Evolutionary conservation across 768 basidiomycete genomes (phyloP), one percentile per base, ranked within the genome.

Genomic region (Boletus rex-veris): DNA sequence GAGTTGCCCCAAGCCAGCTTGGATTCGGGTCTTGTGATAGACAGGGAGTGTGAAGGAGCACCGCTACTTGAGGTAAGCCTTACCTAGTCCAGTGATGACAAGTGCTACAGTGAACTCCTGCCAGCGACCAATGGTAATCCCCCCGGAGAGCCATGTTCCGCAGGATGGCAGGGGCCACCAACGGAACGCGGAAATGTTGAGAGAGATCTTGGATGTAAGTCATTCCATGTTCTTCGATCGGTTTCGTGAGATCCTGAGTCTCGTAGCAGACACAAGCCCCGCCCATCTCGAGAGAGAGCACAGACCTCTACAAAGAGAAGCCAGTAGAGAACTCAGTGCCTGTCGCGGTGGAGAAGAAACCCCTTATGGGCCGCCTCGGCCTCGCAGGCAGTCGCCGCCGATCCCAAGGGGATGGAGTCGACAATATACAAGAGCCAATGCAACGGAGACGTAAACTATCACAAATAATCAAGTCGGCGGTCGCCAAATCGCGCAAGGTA

Each of bases 1-100:
- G 71, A 70, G 46, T 12, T 60, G 24, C 65, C 65, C 10, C 64
- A 66, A 45, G 52, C 66, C 18, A 66, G 64, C 53, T 41, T 66
- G 58, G 65, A 66, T 46, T 68, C 66, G 46, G 65, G 65, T 44
- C 57, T 68, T 9, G 65, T 41, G 52, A 68, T 66, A 30, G 64
- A 67, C 35, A 55, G 43, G 47, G 59, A 50, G 28, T 50, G 12
- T 40, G 65, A 66, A 35, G 63, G 60, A 31, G 52, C 44, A 49
- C 66, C 64, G 33, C 42, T 66, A 5, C 65, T 66, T 19, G 58
- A 66, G 61, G 65, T 66, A 38, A 53, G 66, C 30, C 54, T 52
- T 46, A 39, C 53, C 49, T 4, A 30, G 36, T 54, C 30, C 12
- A 11, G 28, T n/a, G 24, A 45, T 24, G 42, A 28, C 35, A 37